A percentile compares a stretch with the other conserved stretches of the same genome.
Conservation (phyloP, 495 filamentous ascomycete genomes). For the Aspergillus panamensis region DNA sequence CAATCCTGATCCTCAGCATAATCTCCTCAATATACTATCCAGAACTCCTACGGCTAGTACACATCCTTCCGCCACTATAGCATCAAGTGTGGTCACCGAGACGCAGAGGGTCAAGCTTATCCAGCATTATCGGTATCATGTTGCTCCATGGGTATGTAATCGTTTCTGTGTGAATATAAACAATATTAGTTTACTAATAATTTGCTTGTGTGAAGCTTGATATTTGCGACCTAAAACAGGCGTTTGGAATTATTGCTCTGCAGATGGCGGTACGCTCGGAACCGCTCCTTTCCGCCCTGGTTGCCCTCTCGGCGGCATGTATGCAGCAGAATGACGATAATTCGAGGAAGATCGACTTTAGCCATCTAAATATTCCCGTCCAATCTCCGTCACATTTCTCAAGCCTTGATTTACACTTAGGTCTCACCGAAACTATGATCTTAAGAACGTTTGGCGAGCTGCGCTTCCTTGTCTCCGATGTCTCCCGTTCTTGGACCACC, state of each 20-base stretch:
- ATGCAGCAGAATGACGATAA: not conserved
- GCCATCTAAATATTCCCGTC: not conserved
- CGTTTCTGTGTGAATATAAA: not conserved
- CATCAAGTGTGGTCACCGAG: constrained; percentile 7
- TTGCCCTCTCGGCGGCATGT: constrained; percentile 29
- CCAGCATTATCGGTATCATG: constrained; percentile 35
- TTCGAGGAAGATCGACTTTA: not conserved
- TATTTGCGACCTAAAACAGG: constrained; percentile 32
- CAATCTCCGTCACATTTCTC: not conserved
- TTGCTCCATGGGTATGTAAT: constrained; percentile 35
- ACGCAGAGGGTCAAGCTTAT: constrained; percentile 27
- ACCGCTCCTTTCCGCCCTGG: constrained; percentile 20
- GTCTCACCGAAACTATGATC: constrained; percentile 18
- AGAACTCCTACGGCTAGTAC: not conserved
- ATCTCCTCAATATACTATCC: not conserved
- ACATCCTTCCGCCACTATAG: not conserved
- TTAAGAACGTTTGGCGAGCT: constrained; percentile 16
- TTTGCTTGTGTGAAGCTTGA: constrained; percentile 25
- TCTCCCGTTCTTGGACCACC: constrained; percentile 20
- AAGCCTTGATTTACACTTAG: not conserved
- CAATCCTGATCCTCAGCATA: not conserved
- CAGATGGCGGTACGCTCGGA: constrained; percentile 28
- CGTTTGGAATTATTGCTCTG: constrained; percentile 30
- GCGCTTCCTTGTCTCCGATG: constrained; percentile 15
- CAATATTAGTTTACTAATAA: not conserved